Evolutionary conservation across 2,329 filamentous ascomycete genomes (phyloP).

Genomic region (Harringtonia aguacate): DNA sequence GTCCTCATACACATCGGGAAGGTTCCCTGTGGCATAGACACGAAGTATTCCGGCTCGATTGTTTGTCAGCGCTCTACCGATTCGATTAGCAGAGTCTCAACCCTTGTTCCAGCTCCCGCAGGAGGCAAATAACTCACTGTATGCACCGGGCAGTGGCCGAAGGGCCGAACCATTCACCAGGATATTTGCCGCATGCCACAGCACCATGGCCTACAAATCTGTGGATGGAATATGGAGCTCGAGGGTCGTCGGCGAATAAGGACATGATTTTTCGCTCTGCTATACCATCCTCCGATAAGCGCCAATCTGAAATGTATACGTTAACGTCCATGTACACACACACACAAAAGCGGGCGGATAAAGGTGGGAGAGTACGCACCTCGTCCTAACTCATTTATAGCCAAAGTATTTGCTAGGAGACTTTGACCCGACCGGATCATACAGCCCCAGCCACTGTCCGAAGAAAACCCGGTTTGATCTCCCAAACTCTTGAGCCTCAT

Average conservation of each 20-base stretch:
- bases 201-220: slow-evolving; percentile 87
- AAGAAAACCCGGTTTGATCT: slow-evolving; percentile 74
- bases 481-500: slow-evolving; percentile 74
- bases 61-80: slow-evolving; percentile 59
- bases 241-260: slow-evolving; percentile 77
- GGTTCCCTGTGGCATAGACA: slow-evolving; percentile 84
- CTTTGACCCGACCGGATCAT: slow-evolving; percentile 98
- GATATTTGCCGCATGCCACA: slow-evolving; percentile 79
- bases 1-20: slow-evolving; percentile 88
- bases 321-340: not conserved
- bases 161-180: slow-evolving; percentile 98
- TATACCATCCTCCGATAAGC: slow-evolving; percentile 43
- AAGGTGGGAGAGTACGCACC: slow-evolving; percentile 36
- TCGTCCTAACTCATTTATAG: slow-evolving; percentile 64
- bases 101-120: no score
- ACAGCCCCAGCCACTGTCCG: slow-evolving; percentile 94
- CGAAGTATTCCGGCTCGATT: slow-evolving; percentile 53
- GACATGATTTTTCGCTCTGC: slow-evolving; percentile 64
- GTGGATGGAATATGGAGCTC: slow-evolving; percentile 87
- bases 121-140: slow-evolving; percentile 69
- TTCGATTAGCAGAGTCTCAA: not conserved
- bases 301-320: slow-evolving; percentile 50
- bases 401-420: slow-evolving; percentile 76
- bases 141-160: slow-evolving; percentile 92
- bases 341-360: not conserved